A percentile compares a stretch with the other conserved stretches of the same genome.
Conservation (phyloP, 2,329 filamentous ascomycete species). For the Truncatella angustata region DNA sequence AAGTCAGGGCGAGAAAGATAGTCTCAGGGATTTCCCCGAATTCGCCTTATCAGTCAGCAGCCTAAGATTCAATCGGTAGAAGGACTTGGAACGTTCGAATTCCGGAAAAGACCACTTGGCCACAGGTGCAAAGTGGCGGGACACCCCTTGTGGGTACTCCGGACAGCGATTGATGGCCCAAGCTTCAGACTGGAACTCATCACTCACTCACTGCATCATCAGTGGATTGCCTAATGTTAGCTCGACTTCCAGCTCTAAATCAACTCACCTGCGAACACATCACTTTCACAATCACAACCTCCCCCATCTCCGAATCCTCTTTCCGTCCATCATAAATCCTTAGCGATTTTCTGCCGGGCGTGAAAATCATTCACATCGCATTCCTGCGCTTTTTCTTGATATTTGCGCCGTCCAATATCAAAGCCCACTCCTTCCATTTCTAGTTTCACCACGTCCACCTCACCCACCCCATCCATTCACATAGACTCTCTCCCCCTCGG, state of each 20-base stretch:
- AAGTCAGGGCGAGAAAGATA: neutral
- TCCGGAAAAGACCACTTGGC: slow-evolving; percentile 6
- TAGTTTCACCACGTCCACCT: neutral
- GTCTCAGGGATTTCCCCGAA: neutral
- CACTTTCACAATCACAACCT: neutral
- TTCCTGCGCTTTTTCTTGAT: neutral
- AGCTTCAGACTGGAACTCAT: slow-evolving; percentile 5
- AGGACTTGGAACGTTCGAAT: slow-evolving; percentile 10
- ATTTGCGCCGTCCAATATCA: neutral
- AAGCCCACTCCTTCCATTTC: neutral
- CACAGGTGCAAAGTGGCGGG: slow-evolving; percentile 2
- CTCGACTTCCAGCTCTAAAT: neutral
- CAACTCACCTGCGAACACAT: neutral
- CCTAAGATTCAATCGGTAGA: neutral
- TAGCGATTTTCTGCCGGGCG: slow-evolving; percentile 4
- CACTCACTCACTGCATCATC: slow-evolving; percentile 8
- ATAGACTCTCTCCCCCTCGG: slow-evolving; percentile 8
- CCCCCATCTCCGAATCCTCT: neutral
- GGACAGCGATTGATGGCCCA: neutral
- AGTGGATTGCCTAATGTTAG: slow-evolving; percentile 7
- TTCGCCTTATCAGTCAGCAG: slow-evolving; percentile 9
- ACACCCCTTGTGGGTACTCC: neutral
- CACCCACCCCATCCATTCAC: neutral
- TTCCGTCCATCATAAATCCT: slow-evolving; percentile 4
- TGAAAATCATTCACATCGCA: neutral